Conservation (phyloP, 495 filamentous ascomycete genomes). For the Cercophora scortea region DNA sequence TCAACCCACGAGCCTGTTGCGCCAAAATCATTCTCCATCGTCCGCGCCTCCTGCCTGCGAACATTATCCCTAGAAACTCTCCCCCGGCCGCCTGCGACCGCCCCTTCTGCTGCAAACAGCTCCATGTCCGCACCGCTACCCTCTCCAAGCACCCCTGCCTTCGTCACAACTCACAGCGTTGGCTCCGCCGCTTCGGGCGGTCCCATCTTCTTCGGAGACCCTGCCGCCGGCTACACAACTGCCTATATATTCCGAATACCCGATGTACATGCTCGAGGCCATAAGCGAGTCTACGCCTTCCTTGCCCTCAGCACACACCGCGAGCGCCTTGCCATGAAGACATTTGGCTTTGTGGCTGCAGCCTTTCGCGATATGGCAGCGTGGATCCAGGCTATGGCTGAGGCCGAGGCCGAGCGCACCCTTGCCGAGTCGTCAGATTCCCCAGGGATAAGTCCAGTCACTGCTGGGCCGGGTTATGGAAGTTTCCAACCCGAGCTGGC, state of each 20-base stretch:
- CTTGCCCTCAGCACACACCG: constrained; percentile 70
- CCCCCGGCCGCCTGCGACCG: constrained; percentile 50
- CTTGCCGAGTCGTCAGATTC: constrained; percentile 31
- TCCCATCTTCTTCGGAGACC: constrained; percentile 81
- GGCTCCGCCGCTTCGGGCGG: constrained; percentile 46
- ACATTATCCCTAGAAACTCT: constrained; percentile 81
- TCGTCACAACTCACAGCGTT: constrained; percentile 45
- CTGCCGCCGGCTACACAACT: constrained; percentile 76
- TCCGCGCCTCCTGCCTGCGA: constrained; percentile 78
- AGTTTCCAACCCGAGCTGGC: constrained; percentile 20
- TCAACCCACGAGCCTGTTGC: constrained; percentile 73
- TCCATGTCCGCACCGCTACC: constrained; percentile 27
- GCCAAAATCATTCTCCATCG: constrained; percentile 70
- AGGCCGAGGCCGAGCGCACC: constrained; percentile 50
- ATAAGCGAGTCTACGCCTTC: constrained; percentile 78
- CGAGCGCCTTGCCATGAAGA: constrained; percentile 64
- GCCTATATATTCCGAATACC: constrained; percentile 88
- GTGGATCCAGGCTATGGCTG: constrained; percentile 56
- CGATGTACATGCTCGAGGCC: constrained; percentile 80
- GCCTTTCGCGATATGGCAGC: constrained; percentile 71
- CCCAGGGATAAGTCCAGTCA: constrained; percentile 22
- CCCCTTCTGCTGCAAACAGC: constrained; percentile 12
- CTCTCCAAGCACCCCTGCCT: constrained; percentile 26
- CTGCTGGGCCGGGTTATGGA: constrained; percentile 19
- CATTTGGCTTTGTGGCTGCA: constrained; percentile 63